Base-by-base conservation (phyloP, 768 basidiomycete genomes). In the Guyanaporus albipodus region DNA sequence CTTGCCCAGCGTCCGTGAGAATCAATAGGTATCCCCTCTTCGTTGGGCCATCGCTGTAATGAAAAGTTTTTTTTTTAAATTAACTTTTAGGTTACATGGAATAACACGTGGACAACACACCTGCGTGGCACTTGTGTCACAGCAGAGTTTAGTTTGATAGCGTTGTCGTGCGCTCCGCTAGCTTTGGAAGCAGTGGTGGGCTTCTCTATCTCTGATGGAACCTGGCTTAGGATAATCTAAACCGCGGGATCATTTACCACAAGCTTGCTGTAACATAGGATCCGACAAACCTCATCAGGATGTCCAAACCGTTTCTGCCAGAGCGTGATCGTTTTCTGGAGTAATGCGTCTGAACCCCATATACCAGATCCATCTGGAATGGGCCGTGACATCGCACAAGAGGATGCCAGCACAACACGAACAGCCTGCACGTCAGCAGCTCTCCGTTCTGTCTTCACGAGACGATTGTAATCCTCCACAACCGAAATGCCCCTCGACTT, bases 391-490 rank as follows among this genome's bases (percentile, higher is more conserved):
- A 62, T 63, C 34, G 56, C 52, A 4, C 78, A 73, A 5, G 74
- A 75, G 21, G 76, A 70, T 8, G 78, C 69, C 27, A 97, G 69
- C 35, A 98, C 79, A 12, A 85, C 84, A 29, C 89, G 80, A 37
- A 92, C 80, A 4, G 89, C 90, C 60, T 91, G 92, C 1, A 98
- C 92, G 61, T 98, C 92, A 2, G 91, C 91, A 10, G 88, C 80
- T 31, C 82, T 76, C 29, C 75, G 73, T 63, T 91, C 88, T 39
- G 80, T 85, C 34, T 73, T 76, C 12, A 85, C 73, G n/a, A 91
- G 68, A 48, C 83, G 77, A 38, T 73, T 73, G 60, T 90, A 87
- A 60, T 97, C 95, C 54, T 95, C 84, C 22, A 99, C 85, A 9
- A 92, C 83, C 1, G 85, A 85, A 22, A 97, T 77, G 8, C 94